Evolutionary conservation across 129 eudicot genomes (phyloP).

Genomic region (Pseudognaphalium luteoalbum): DNA sequence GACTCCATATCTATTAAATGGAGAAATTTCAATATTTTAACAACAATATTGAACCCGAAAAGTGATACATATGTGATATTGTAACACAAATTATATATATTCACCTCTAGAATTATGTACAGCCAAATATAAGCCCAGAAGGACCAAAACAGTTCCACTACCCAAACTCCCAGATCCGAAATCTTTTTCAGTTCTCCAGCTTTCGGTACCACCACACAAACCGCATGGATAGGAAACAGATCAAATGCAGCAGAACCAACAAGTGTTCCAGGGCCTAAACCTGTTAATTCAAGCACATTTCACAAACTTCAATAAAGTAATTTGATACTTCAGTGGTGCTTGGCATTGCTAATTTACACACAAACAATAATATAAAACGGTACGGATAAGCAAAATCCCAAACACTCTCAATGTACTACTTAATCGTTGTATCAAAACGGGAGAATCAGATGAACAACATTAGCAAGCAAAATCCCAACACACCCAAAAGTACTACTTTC

Average conservation of each 20-base stretch:
- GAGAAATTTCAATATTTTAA: background rate
- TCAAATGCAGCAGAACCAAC: slow-evolving; percentile 99
- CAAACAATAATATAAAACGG: background rate
- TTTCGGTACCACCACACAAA: slow-evolving; percentile 94
- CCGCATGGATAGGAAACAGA: slow-evolving; percentile 94
- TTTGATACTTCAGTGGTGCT: background rate
- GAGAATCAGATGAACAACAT: background rate
- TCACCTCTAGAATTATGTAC: slow-evolving; percentile 74
- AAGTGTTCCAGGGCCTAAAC: slow-evolving; percentile 97
- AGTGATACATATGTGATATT: background rate
- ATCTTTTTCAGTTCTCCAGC: slow-evolving; percentile 95
- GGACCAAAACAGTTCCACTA: slow-evolving; percentile 91
- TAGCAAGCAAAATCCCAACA: background rate
- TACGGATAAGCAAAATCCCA: background rate
- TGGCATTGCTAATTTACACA: background rate
- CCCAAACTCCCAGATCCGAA: slow-evolving; percentile 95
- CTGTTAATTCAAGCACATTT: slow-evolving; percentile 38
- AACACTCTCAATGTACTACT: background rate
- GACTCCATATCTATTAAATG: slow-evolving; percentile 71
- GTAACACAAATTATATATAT: background rate
- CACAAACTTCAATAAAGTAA: background rate
- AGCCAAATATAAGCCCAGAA: slow-evolving; percentile 98
- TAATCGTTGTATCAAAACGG: background rate
- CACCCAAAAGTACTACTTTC: background rate
- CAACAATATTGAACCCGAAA: background rate